Percentiles rank a stretch among this genome's conserved stretches.
phyloP scores from a whole-genome alignment of 306 rosid genomes.

The Sicyos baderoa region DNA sequence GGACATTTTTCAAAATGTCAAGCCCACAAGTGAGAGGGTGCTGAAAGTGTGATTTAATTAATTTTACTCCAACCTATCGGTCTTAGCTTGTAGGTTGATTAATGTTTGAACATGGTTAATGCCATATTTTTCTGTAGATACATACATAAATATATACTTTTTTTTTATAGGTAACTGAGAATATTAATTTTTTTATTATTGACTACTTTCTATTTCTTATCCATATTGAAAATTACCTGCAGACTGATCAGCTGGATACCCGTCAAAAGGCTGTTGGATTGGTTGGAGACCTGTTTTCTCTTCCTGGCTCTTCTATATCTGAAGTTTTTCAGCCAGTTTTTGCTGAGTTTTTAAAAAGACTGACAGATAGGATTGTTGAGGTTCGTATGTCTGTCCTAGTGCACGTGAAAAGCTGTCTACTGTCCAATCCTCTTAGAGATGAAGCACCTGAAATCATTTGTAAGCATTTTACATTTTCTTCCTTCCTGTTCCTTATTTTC shows the following conservation, averaged over 20 bases:
- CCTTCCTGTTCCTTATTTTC: background rate
- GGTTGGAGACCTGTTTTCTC: slow-evolving; percentile 81
- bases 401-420: slow-evolving; percentile 72
- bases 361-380: slow-evolving; percentile 79
- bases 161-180: background rate
- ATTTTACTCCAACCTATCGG: too few relatives aligned
- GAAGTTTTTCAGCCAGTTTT: slow-evolving; percentile 90
- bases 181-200: background rate
- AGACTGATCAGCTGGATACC: slow-evolving; percentile 86
- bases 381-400: slow-evolving; percentile 88
- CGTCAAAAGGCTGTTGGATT: slow-evolving; percentile 86
- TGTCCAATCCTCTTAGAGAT: slow-evolving; percentile 62
- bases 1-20: too few relatives aligned
- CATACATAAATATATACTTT: background rate
- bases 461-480: slow-evolving; percentile 33
- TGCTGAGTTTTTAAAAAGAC: slow-evolving; percentile 85
- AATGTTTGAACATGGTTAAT: background rate
- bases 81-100: too few relatives aligned
- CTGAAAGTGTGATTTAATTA: too few relatives aligned
- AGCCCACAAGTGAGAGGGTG: too few relatives aligned
- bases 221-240: slow-evolving; percentile 27
- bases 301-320: slow-evolving; percentile 57
- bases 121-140: background rate
- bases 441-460: slow-evolving; percentile 77
- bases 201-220: background rate